Percentiles rank a stretch among this genome's conserved stretches.
phyloP scores from a whole-genome alignment of 1,284 basidiomycete species.

The Laetiporus sulphureus region DNA sequence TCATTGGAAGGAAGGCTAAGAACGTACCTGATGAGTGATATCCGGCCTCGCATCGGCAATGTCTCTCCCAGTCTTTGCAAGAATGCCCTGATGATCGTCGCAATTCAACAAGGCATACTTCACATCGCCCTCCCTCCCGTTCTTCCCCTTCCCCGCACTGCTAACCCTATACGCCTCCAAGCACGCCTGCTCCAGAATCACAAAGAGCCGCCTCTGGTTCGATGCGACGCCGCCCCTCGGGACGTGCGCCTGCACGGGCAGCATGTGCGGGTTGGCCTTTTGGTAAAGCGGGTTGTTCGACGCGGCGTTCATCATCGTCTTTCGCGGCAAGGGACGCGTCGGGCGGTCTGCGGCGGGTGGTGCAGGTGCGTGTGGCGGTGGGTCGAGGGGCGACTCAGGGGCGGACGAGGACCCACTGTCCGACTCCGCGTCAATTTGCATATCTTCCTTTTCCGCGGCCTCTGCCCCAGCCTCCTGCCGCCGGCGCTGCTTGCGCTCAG shows the following conservation, averaged over 20 bases:
- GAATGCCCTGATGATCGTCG: slow-evolving; percentile 97
- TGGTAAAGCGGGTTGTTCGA: slow-evolving; percentile 30
- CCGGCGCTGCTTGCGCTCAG: slow-evolving; percentile 22
- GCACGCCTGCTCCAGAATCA: slow-evolving; percentile 91
- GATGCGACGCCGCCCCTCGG: slow-evolving; percentile 43
- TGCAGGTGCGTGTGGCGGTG: slow-evolving; percentile 13
- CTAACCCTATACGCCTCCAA: slow-evolving; percentile 92
- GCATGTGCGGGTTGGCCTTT: slow-evolving; percentile 67
- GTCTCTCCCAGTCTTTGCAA: slow-evolving; percentile 96
- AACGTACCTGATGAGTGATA: slow-evolving; percentile 92
- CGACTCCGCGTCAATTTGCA: slow-evolving; percentile 19
- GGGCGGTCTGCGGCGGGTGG: slow-evolving; percentile 37
- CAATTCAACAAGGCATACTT: slow-evolving; percentile 98
- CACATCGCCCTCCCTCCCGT: slow-evolving; percentile 65
- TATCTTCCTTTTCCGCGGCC: slow-evolving; percentile 19
- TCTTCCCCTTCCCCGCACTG: slow-evolving; percentile 42
- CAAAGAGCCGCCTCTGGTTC: slow-evolving; percentile 72
- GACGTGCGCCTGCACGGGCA: slow-evolving; percentile 76
- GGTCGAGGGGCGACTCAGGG: slow-evolving; percentile 11
- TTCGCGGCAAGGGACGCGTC: slow-evolving; percentile 43
- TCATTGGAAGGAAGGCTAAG: not conserved
- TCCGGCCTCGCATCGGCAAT: slow-evolving; percentile 98
- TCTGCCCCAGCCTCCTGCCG: slow-evolving; percentile 16
- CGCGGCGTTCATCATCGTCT: slow-evolving; percentile 28
- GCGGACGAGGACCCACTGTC: slow-evolving; percentile 13